These are phyloP conservation scores for Aspergillus costaricaensis DNA, from an alignment of 2,329 filamentous ascomycete genomes.

Conservation along the genomic window DNA sequence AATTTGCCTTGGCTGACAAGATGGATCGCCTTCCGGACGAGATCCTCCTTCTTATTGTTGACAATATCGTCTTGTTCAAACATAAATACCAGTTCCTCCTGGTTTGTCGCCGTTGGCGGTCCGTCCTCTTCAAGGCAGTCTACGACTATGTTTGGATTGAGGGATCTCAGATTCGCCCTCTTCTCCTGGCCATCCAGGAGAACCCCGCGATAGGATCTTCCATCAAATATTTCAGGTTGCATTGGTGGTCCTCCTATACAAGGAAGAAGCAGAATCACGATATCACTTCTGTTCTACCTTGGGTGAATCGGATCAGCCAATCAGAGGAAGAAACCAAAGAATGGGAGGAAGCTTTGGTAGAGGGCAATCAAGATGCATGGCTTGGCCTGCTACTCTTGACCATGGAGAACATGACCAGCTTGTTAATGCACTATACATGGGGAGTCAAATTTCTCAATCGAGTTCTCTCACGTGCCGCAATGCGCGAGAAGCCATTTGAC, in stretches of 20 bases:
- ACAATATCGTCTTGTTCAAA: neutral
- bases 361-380: constrained; percentile 5
- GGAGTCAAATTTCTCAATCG: neutral
- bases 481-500: neutral
- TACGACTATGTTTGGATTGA: neutral
- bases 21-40: neutral
- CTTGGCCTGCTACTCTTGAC: constrained; percentile 4
- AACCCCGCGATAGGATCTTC: constrained; percentile 1
- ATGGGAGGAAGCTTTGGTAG: neutral
- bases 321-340: neutral
- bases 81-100: neutral
- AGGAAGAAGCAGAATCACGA: neutral
- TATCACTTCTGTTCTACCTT: neutral
- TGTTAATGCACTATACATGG: neutral
- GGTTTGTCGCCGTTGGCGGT: constrained; percentile 10
- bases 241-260: neutral
- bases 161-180: neutral
- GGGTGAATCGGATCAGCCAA: neutral
- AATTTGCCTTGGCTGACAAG: neutral
- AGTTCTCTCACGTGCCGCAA: neutral
- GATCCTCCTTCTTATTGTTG: constrained; percentile 2
- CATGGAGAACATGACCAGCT: neutral
- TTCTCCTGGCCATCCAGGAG: neutral
- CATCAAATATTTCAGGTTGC: neutral
- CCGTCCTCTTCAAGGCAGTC: neutral